Percentiles rank a stretch among this genome's conserved stretches.
These are phyloP conservation scores for Thalia dealbata DNA, from an alignment of 176 grass and related monocot species.

Conservation along the genomic window DNA sequence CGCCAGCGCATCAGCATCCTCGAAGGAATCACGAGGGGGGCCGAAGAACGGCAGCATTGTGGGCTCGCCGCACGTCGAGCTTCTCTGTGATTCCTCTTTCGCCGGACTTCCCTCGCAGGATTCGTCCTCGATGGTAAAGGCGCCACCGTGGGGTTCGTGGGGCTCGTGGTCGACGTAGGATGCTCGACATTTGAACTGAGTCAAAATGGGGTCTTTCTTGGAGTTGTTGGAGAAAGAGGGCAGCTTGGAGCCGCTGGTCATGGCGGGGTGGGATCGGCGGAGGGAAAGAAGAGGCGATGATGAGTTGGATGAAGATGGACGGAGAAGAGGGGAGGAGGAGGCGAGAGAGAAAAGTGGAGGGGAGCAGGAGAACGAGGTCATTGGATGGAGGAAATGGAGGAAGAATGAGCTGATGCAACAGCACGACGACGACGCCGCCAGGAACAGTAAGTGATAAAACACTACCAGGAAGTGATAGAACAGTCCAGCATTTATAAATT, in stretches of 20 bases:
- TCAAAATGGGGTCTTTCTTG: conserved; percentile 57
- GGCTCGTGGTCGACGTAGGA: conserved; percentile 17
- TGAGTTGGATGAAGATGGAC: conserved; percentile 20
- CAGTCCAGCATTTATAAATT: no score
- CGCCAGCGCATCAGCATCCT: conserved; percentile 26
- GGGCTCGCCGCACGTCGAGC: not conserved
- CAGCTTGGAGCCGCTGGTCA: conserved; percentile 25
- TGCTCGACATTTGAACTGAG: conserved; percentile 50
- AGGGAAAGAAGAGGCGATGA: conserved; percentile 17
- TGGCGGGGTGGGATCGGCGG: conserved; percentile 1
- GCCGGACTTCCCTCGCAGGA: not conserved
- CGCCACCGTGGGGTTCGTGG: no score
- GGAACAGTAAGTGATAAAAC: no score
- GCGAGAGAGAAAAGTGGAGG: conserved; percentile 11
- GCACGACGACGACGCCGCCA: no score
- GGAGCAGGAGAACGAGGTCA: not conserved
- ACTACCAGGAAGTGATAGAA: no score
- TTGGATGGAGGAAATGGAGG: no score
- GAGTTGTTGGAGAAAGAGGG: conserved; percentile 37
- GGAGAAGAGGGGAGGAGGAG: conserved; percentile 13
- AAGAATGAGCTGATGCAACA: no score
- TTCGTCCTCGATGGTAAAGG: conserved; percentile 10
- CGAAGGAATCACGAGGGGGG: conserved; percentile 41
- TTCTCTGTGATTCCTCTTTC: conserved; percentile 14
- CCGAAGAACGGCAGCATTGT: conserved; percentile 16